phyloP scores from a whole-genome alignment of 495 filamentous ascomycete genomes.

The Penicillium argentinense region DNA sequence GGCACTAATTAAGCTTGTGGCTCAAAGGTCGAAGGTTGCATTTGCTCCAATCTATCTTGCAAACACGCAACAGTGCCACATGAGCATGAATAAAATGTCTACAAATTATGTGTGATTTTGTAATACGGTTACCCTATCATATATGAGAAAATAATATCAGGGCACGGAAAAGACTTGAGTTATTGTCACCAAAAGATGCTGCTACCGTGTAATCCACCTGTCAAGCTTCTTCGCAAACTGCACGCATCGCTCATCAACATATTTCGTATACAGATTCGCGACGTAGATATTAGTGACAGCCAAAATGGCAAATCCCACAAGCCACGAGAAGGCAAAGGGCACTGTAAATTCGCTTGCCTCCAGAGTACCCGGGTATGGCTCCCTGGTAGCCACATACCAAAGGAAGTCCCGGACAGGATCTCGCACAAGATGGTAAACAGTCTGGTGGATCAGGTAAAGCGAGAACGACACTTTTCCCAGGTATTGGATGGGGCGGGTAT shows the following conservation, averaged over 20 bases:
- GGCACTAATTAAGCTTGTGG: too few relatives aligned
- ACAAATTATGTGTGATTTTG: too few relatives aligned
- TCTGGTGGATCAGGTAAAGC: conserved; percentile 25
- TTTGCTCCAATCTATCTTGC: too few relatives aligned
- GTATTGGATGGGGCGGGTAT: conserved; percentile 24
- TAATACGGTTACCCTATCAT: too few relatives aligned
- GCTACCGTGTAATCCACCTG: conserved; percentile 7
- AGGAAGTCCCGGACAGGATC: conserved; percentile 13
- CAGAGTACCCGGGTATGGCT: conserved; percentile 3
- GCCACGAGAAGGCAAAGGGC: conserved; percentile 16
- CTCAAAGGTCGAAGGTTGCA: too few relatives aligned
- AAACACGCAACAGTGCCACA: too few relatives aligned
- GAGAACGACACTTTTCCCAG: conserved; percentile 31
- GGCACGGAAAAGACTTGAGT: too few relatives aligned
- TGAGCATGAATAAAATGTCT: too few relatives aligned
- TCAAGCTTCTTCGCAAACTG: conserved; percentile 10
- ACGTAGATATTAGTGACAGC: conserved; percentile 9
- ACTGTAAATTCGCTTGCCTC: conserved; percentile 2
- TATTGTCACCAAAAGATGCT: too few relatives aligned
- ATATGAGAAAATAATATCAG: too few relatives aligned
- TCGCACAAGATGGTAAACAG: conserved; percentile 20
- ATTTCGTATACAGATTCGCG: conserved; percentile 7
- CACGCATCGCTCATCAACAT: conserved; percentile 16
- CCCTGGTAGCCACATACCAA: conserved; percentile 15
- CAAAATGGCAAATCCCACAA: conserved; percentile 8